Evolutionary conservation across 306 rosid species (phyloP).

Genomic region (Prunus davidiana): DNA sequence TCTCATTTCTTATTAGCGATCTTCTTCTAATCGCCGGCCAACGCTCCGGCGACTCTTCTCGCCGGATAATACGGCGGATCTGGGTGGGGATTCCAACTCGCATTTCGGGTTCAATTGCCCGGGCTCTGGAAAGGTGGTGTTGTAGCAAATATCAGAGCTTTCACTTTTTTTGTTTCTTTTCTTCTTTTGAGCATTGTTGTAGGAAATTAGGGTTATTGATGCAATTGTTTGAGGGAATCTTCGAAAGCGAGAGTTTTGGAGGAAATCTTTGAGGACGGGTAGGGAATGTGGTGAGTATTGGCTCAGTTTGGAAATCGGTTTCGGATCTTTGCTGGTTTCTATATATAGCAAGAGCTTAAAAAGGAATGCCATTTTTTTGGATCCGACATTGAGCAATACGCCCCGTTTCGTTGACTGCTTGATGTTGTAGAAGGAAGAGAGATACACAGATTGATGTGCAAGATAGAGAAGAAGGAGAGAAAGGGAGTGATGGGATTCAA

Average conservation of each 20-base stretch:
- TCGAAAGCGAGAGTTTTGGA: background rate
- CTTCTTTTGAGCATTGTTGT: slow-evolving; percentile 8
- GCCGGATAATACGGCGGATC: slow-evolving; percentile 5
- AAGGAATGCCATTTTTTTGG: slow-evolving; percentile 11
- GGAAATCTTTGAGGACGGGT: background rate
- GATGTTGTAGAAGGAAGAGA: slow-evolving; percentile 18
- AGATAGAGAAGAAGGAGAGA: slow-evolving; percentile 43
- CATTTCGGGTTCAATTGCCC: background rate
- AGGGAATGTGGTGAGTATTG: background rate
- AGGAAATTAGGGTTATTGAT: slow-evolving; percentile 6
- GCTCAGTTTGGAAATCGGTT: slow-evolving; percentile 24
- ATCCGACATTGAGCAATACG: slow-evolving; percentile 39
- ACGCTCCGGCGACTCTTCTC: background rate
- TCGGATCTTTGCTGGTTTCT: slow-evolving; percentile 4
- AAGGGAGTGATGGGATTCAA: slow-evolving; percentile 66
- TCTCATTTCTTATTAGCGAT: background rate
- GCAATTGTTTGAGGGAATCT: slow-evolving; percentile 2
- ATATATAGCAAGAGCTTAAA: background rate
- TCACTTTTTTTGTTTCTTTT: background rate
- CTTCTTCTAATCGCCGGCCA: slow-evolving; percentile 13
- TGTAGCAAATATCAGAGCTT: slow-evolving; percentile 11
- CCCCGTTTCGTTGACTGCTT: slow-evolving; percentile 7
- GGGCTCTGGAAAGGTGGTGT: background rate
- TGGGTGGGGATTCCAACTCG: background rate
- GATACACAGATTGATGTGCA: slow-evolving; percentile 40